These are phyloP conservation scores for Scedosporium boydii DNA, from an alignment of 2,329 filamentous ascomycete genomes.

Conservation along the genomic window DNA sequence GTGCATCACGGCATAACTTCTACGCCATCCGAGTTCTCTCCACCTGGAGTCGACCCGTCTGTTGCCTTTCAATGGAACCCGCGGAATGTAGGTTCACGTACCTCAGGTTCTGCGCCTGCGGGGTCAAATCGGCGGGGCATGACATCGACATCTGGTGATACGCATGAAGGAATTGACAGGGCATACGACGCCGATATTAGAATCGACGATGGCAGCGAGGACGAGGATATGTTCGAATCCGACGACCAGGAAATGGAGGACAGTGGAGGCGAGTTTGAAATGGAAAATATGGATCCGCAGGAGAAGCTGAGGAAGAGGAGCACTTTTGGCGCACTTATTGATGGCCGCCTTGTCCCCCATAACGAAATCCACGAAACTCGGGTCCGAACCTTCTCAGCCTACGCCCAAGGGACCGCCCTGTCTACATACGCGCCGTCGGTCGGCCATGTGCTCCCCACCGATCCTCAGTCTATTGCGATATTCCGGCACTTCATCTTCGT, in stretches of 20 bases:
- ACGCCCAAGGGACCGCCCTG: slow-evolving; percentile 41
- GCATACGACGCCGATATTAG: slow-evolving; percentile 6
- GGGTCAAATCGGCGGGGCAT: neutral
- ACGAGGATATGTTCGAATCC: slow-evolving; percentile 9
- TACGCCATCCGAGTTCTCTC: slow-evolving; percentile 2
- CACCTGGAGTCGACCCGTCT: neutral
- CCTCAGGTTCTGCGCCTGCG: neutral
- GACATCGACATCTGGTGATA: neutral
- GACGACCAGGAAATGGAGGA: slow-evolving; percentile 6
- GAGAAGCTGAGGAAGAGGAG: neutral
- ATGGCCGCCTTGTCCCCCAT: neutral
- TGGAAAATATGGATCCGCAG: neutral
- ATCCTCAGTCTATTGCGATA: slow-evolving; percentile 68
- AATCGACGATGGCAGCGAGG: slow-evolving; percentile 2
- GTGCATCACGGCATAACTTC: slow-evolving; percentile 9
- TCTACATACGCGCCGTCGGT: slow-evolving; percentile 58
- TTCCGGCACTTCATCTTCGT: slow-evolving; percentile 91
- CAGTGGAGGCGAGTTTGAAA: neutral
- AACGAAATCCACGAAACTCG: slow-evolving; percentile 21
- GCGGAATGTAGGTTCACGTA: neutral
- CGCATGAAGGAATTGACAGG: neutral
- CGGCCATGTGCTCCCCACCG: slow-evolving; percentile 63
- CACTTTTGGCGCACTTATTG: neutral
- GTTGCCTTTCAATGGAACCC: neutral
- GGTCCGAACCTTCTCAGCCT: slow-evolving; percentile 38